Evolutionary conservation across 1,284 basidiomycete species (phyloP).

Genomic region (Malassezia japonica): DNA sequence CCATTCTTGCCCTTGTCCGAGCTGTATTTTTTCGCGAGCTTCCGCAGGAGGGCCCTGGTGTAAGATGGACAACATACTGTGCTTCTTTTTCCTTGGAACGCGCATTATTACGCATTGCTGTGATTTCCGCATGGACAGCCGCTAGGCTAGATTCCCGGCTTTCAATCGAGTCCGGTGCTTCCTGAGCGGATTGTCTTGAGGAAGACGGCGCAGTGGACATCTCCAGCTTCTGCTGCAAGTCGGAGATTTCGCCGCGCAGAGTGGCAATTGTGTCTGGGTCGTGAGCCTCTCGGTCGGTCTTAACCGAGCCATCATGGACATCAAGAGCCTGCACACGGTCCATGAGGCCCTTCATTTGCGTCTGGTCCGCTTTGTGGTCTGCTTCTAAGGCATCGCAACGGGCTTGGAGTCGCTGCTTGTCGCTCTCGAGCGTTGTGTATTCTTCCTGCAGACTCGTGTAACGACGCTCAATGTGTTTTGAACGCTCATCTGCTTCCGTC

Average conservation of each 20-base stretch:
- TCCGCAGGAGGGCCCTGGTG: constrained; percentile 1
- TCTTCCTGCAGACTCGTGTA: too few relatives aligned
- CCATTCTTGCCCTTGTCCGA: neutral
- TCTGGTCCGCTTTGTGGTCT: too few relatives aligned
- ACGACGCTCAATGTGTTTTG: too few relatives aligned
- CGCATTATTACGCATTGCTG: constrained; percentile 12
- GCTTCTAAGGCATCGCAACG: too few relatives aligned
- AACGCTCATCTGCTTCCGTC: too few relatives aligned
- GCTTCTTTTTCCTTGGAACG: constrained; percentile 7
- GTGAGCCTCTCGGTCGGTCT: neutral
- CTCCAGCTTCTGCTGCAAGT: neutral
- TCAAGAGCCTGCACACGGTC: neutral
- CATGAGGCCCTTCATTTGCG: too few relatives aligned
- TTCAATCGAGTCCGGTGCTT: neutral
- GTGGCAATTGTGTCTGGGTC: neutral
- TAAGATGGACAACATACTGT: neutral
- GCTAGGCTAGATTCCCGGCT: neutral
- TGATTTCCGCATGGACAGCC: constrained; percentile 8
- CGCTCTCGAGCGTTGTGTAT: too few relatives aligned
- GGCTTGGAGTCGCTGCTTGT: too few relatives aligned
- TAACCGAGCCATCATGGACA: neutral
- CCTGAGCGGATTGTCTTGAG: too few relatives aligned
- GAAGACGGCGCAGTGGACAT: too few relatives aligned
- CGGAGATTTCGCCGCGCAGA: neutral
- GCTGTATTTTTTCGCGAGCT: constrained; percentile 4